Evolutionary conservation across 2,329 filamentous ascomycete species (phyloP), one percentile per base, ranked within the genome.

Genomic region (Claviceps sp.): DNA sequence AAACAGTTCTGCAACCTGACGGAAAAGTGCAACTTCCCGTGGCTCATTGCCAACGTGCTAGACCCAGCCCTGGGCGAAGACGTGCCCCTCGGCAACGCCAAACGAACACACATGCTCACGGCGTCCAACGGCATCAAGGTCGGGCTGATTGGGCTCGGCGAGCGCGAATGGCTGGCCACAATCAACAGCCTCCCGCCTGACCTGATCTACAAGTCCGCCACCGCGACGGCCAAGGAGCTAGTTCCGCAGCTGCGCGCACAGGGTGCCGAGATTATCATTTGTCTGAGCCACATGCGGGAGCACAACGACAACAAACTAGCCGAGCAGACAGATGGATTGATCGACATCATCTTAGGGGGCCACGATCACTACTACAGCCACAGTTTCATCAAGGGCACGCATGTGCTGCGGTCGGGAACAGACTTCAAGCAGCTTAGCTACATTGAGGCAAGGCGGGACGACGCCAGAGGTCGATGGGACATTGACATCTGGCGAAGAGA

Each of bases 361-460:
- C 89, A 95, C 62, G 90, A 95, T 60, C 90, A 96, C 64, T 93
- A 85, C 67, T 95, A 95, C 63, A 77, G 76, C 16, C 88, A 95
- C 67, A 78, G 75, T 51, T 62, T 89, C 52, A 77, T 93, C 65
- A 89, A 90, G 55, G 84, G 84, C 8, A 87, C 81, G 0, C 89
- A 95, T 61, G 79, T 95, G 2, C 72, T 96, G n/a, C 80, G 90
- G 1, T 94, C 87, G 0, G 89, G 90, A 0, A 88, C 84, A 18
- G 90, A 96, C 65, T 96, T 95, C 70, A 94, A 93, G 68, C 87
- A 96, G 64, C 72, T 95, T 37, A 93, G 87, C 63, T 95, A 95
- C 62, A 77, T 96, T 50, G 87, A 95, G 65, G 85, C 81, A 1
- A 79, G 87, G 59, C 75, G 30, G 1, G 59, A 71, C 61, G 60